These are phyloP conservation scores for Brassica rapa DNA, from an alignment of 345 rosid species.

Conservation along the genomic window DNA sequence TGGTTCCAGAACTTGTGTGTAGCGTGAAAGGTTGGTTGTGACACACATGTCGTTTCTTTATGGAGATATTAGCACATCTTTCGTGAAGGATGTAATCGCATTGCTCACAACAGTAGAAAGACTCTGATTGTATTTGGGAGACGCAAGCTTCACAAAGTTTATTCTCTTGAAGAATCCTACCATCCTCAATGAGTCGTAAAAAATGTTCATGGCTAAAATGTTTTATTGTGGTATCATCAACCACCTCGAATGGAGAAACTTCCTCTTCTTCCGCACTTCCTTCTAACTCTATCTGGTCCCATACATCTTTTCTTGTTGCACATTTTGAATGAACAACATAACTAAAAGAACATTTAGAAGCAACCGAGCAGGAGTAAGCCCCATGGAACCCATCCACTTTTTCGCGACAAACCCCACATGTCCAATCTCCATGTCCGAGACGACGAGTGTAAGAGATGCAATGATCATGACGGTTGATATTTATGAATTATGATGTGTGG, in stretches of 20 bases:
- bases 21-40: not conserved
- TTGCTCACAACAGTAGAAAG: not conserved
- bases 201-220: slow-evolving; percentile 26
- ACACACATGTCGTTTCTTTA: not conserved
- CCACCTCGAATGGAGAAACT: not conserved
- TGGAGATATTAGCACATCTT: slow-evolving; percentile 17
- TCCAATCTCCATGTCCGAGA: not conserved
- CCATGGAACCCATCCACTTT: slow-evolving; percentile 15
- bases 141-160: slow-evolving; percentile 10
- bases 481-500: too few relatives aligned
- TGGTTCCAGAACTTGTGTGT: not conserved
- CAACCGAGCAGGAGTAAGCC: not conserved
- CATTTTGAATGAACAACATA: slow-evolving; percentile 11
- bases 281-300: slow-evolving; percentile 11
- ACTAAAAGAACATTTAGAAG: not conserved
- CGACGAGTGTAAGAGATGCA: slow-evolving; percentile 11
- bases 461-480: slow-evolving; percentile 5
- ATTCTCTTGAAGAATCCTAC: not conserved
- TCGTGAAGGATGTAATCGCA: slow-evolving; percentile 13
- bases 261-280: not conserved
- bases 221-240: slow-evolving; percentile 8
- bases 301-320: not conserved
- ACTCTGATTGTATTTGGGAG: not conserved
- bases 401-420: not conserved
- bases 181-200: not conserved